Evolutionary conservation across 1,284 basidiomycete genomes (phyloP), one percentile per base, ranked within the genome.

Genomic region (Gymnopus androsaceus): DNA sequence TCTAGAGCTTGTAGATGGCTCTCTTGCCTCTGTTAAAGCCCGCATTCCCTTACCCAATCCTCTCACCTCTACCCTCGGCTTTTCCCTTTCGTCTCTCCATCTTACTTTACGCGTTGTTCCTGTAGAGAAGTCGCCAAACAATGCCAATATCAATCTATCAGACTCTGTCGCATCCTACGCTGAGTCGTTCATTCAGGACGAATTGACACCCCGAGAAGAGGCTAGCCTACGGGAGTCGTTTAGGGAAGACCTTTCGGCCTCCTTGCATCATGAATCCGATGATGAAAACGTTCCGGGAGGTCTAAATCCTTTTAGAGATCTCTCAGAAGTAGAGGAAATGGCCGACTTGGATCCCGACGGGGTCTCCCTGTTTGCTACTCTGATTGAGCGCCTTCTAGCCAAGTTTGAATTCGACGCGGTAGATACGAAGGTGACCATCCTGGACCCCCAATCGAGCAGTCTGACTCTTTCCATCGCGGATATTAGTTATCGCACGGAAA

Each of bases 161-260:
- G 83, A 87, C 44, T 93, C 92, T 19, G 87, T 94, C 19, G 83
- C 81, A 23, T 90, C 88, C 27, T 83, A 91, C 6, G 90, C 94
- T 1, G 90, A 92, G 64, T 85, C 87, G 9, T 95, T 96, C 70
- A 76, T 95, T 28, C 88, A 94, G 56, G 82, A 92, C 60, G 91
- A 95, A 65, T 75, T 95, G 42, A 80, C 84, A 38, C 75, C 82
- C 7, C 76, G 77, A 58, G 92, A 95, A 66, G 90, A 87, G 65
- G 83, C 82, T 14, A 75, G 80, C 47, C 78, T 95, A n/a, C 82
- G 84, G 61, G 77, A 85, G 59, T 92, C 91, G 2, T 74, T 93
- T 42, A 79, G 81, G 61, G 68, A 76, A 47, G 76, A 81, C 47
- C 61, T 67, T 44, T 61, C 57, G 23, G 61, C 67, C 27, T 68